A percentile compares a stretch with the other conserved stretches of the same genome.
These are phyloP conservation scores for Aleurites moluccanus DNA, from an alignment of 441 rosid genomes.

Conservation along the genomic window DNA sequence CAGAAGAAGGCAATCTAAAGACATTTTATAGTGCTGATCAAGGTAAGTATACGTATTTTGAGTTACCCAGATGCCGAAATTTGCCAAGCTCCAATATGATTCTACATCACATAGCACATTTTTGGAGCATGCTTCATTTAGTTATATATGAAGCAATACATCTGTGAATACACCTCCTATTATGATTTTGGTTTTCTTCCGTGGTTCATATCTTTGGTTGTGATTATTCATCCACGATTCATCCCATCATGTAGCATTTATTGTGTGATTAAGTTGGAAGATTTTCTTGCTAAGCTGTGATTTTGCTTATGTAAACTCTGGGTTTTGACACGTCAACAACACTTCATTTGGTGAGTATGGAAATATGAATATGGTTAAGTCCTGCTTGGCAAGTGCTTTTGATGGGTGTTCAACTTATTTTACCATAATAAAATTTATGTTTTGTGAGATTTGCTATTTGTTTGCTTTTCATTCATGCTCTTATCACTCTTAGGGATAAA, in stretches of 20 bases:
- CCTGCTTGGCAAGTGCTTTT: not conserved
- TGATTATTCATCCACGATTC: no score
- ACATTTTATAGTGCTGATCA: not conserved
- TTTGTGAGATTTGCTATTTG: not conserved
- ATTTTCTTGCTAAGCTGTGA: not conserved
- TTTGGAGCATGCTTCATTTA: not conserved
- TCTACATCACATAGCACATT: not conserved
- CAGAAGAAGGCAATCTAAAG: constrained; percentile 4
- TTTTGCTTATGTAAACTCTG: not conserved
- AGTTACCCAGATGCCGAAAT: not conserved
- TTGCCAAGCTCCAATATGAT: not conserved
- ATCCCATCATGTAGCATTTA: no score
- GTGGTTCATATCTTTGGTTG: not conserved
- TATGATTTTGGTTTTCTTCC: not conserved
- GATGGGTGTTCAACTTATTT: no score
- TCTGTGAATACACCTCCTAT: not conserved
- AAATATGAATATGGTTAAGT: not conserved
- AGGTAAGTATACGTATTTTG: constrained; percentile 10
- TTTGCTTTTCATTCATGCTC: no score
- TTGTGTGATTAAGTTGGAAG: not conserved
- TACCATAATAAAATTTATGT: no score
- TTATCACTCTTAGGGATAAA: no score
- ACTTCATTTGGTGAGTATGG: not conserved
- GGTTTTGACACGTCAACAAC: not conserved
- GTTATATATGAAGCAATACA: not conserved